Evolutionary conservation across 192 early-diverging fungal genomes (phyloP), one percentile per base, ranked within the genome.

Genomic region (Gaertneriomyces semiglobifer): DNA sequence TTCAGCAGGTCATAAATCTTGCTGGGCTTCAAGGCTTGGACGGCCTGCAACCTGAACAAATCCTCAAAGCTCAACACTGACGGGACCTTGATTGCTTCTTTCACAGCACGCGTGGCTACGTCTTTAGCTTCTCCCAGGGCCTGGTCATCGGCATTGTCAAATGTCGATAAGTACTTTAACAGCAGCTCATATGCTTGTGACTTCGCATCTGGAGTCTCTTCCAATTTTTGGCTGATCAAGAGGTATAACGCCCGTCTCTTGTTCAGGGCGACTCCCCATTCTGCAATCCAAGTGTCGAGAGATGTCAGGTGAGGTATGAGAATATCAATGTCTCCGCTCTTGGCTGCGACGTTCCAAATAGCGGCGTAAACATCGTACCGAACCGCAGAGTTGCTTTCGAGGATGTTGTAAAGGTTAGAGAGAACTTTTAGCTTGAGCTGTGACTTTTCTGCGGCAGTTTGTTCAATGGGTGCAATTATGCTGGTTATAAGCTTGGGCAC

Each of bases 351-450:
- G 44, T 82, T 81, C 25, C 94, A 78, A 66, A 97, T 88, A 62
- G 86, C 78, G 48, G 77, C 58, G 70, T 92, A 95, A 62, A 90
- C 88, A 19, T 82, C 65, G 68, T 79, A 86, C 41, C 86, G 87
- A 58, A 80, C 80, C 58, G 79, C 59, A 16, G 72, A 81, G 53
- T 70, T 73, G 45, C 70, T 71, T 45, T 83, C 82, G 40, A 90
- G 77, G 60, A 87, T 80, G 77, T 94, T 95, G 84, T 91, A 98
- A 58, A 95, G 80, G 80, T 92, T 94, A 69, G 81, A 79, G 6
- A 89, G 81, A 52, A 88, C 77, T 78, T 81, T 87, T 71, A 88
- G 77, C 74, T 88, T 88, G 56, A 80, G 68, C 64, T 77, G 70
- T 55, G 75, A 75, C 60, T 77, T 78, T 46, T 83, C 80, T 44